Conservation (phyloP, 2,329 filamentous ascomycete genomes). For the Colletotrichum tamarilloi region DNA sequence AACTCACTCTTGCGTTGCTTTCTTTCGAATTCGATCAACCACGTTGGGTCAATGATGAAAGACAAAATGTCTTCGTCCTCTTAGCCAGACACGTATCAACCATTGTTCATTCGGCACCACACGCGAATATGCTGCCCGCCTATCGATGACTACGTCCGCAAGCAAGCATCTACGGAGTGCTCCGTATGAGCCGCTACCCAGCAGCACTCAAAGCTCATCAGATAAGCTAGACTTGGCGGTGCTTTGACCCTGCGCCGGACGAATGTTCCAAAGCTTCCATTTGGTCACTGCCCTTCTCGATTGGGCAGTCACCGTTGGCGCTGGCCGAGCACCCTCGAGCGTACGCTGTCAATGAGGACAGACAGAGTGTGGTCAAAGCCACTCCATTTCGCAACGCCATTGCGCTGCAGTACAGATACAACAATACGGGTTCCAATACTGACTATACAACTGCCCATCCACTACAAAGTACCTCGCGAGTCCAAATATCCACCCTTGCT, state of each 20-base stretch:
- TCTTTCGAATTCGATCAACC: neutral
- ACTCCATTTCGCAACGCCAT: conserved; percentile 7
- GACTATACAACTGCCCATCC: neutral
- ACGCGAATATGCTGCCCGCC: neutral
- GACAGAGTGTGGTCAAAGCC: conserved; percentile 26
- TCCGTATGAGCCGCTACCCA: neutral
- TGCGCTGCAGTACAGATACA: neutral
- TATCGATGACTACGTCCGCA: neutral
- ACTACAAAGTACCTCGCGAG: neutral
- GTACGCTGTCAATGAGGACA: conserved; percentile 12
- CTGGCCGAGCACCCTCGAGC: conserved; percentile 10
- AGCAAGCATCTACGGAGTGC: neutral
- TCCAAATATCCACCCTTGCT: neutral
- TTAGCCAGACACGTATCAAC: neutral
- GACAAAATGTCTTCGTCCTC: neutral
- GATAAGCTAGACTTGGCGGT: conserved; percentile 28
- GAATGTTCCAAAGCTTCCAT: conserved; percentile 37
- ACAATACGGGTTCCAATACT: neutral
- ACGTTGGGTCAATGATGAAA: neutral
- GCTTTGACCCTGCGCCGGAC: conserved; percentile 24
- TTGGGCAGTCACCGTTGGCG: conserved; percentile 16
- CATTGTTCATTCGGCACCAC: neutral
- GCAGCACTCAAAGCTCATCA: conserved; percentile 13
- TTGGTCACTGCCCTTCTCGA: conserved; percentile 17
- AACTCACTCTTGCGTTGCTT: neutral